These are phyloP conservation scores for Mycotypha africana DNA, from an alignment of 371 early-diverging fungal genomes.

Conservation along the genomic window DNA sequence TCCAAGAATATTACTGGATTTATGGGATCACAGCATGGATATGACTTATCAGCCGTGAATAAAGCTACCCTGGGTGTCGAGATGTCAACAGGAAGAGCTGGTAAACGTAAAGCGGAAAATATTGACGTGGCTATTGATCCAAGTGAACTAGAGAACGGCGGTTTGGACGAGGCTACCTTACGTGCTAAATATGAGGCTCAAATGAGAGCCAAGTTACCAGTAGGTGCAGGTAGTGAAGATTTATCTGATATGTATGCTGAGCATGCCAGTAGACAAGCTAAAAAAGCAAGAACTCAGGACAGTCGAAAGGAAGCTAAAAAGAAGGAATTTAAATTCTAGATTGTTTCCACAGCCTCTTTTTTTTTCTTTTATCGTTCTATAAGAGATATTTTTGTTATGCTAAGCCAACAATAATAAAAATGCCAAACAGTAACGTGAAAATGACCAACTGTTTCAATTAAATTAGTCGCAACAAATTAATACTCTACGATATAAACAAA, in stretches of 20 bases:
- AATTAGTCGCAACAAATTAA: too few species aligned
- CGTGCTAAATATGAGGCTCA: slow-evolving; percentile 72
- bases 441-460: too few species aligned
- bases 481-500: too few species aligned
- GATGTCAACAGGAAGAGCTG: slow-evolving; percentile 9
- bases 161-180: slow-evolving; percentile 66
- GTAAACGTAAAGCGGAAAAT: slow-evolving; percentile 54
- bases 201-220: slow-evolving; percentile 41
- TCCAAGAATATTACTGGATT: slow-evolving; percentile 75
- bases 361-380: too few species aligned
- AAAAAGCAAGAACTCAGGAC: slow-evolving; percentile 63
- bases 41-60: slow-evolving; percentile 62
- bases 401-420: too few species aligned
- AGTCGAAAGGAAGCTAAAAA: slow-evolving; percentile 50
- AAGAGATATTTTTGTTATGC: too few species aligned
- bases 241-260: slow-evolving; percentile 87
- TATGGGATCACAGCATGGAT: slow-evolving; percentile 93
- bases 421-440: too few species aligned
- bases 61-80: slow-evolving; percentile 20
- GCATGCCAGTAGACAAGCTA: slow-evolving; percentile 64
- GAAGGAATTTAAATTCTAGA: slow-evolving; percentile 74
- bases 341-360: too few species aligned
- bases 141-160: slow-evolving; percentile 63
- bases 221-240: slow-evolving; percentile 54
- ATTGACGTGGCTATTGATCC: slow-evolving; percentile 76